Evolutionary conservation across 2,329 filamentous ascomycete genomes (phyloP).

Genomic region (Pezizomycotina sp.): DNA sequence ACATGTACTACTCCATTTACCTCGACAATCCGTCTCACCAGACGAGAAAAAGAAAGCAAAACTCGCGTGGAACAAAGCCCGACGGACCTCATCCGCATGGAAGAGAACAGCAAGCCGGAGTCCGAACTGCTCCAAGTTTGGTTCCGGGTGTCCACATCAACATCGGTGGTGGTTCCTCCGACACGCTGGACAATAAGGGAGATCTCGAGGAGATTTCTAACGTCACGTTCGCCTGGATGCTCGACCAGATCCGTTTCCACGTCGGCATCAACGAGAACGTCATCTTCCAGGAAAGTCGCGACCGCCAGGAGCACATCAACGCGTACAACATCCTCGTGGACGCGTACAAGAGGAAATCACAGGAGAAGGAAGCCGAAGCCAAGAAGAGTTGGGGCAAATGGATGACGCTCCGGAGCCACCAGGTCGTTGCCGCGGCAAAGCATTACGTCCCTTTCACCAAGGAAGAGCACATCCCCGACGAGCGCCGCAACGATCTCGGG

Average conservation of each 20-base stretch:
- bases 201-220: constrained; percentile 25
- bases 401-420: too few relatives aligned
- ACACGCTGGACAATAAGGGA: constrained; percentile 10
- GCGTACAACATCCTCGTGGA: constrained; percentile 5
- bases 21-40: background rate
- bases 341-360: background rate
- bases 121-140: constrained; percentile 33
- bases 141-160: constrained; percentile 31
- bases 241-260: constrained; percentile 22
- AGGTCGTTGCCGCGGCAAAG: background rate
- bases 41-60: constrained; percentile 1
- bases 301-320: constrained; percentile 2
- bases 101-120: constrained; percentile 1
- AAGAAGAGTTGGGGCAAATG: constrained; percentile 3
- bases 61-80: background rate
- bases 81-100: background rate
- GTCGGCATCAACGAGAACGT: background rate
- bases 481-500: background rate
- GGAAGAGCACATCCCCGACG: background rate
- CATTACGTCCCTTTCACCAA: constrained; percentile 6
- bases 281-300: background rate
- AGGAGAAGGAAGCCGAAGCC: constrained; percentile 1
- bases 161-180: constrained; percentile 34
- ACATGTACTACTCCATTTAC: background rate
- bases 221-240: constrained; percentile 31